Base-by-base conservation (phyloP, 768 basidiomycete species). In the Suillus subalutaceus region DNA sequence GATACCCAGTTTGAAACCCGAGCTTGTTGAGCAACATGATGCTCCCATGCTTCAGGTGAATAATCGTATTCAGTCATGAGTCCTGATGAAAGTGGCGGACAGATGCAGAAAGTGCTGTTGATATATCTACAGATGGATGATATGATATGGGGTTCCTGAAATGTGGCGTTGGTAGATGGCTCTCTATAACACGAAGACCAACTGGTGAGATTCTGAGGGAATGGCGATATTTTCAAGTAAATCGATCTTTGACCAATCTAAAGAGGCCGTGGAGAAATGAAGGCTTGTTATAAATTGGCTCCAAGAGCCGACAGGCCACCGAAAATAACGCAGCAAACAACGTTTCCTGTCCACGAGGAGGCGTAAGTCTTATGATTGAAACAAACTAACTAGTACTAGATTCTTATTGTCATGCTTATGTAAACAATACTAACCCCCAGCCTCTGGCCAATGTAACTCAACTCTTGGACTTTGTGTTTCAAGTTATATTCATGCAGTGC, bases 11-110 rank as follows among this genome's bases (percentile, higher is more conserved):
- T 77, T 0, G 81, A 78, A 18, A 87, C 83, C 66, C 83, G 79
- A 65, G 77, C 37, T 72, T 84, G 85, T n/a, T 82, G 85, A 35
- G 76, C 79, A 62, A 83, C 38, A 71, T 83, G 78, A 12, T 78
- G 81, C 63, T 86, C 79, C 69, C 81, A 77, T 37, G 85, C 86
- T 70, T 83, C 85, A 23, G 85, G 85, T 63, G 85, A 86, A 74
- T 79, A 87, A 77, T 87, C 86, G 82, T 87, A 87, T 73, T 87
- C 86, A 37, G 86, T 86, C 86, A 87, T 87, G 50, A 53, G 68
- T 46, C 63, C 23, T 23, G 40, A 20, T 37, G 67, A 63, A 55
- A 53, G 35, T 58, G 48, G 38, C 62, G 64, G 64, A 30, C 56
- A n/a, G 62, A 64, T 73, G 61, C 41, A 57, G 63, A 50, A 50